Conservation (phyloP, 495 filamentous ascomycete species). For the Daldinia decipiens region DNA sequence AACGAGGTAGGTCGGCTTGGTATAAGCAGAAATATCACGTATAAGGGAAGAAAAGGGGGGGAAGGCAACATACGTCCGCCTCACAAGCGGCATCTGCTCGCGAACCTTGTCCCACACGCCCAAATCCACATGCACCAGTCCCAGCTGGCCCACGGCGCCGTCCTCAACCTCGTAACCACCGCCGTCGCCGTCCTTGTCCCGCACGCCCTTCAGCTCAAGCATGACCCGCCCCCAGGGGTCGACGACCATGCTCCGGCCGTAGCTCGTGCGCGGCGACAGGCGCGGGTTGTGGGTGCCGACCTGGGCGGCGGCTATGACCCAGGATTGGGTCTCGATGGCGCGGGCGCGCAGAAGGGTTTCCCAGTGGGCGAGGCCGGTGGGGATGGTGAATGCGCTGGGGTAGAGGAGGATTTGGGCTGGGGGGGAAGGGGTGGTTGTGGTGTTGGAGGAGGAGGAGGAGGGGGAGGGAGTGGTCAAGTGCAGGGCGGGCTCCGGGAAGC, state of each 20-base stretch:
- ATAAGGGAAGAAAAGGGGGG: neutral
- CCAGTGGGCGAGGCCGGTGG: slow-evolving; percentile 90
- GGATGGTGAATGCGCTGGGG: slow-evolving; percentile 90
- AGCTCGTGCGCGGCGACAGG: slow-evolving; percentile 71
- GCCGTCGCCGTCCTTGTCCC: slow-evolving; percentile 40
- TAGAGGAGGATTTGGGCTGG: slow-evolving; percentile 67
- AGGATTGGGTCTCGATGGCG: slow-evolving; percentile 90
- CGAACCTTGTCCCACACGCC: slow-evolving; percentile 59
- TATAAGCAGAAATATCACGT: neutral
- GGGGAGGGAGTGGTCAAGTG: slow-evolving; percentile 58
- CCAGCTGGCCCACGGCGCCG: slow-evolving; percentile 56
- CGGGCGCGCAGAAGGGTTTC: slow-evolving; percentile 77
- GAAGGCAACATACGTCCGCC: slow-evolving; percentile 52
- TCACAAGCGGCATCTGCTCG: slow-evolving; percentile 70
- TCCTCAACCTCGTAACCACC: slow-evolving; percentile 50
- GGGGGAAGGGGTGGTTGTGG: neutral
- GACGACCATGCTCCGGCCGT: slow-evolving; percentile 89
- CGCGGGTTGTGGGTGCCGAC: slow-evolving; percentile 77
- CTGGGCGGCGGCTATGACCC: slow-evolving; percentile 90
- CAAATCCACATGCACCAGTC: slow-evolving; percentile 59
- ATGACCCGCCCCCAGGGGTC: slow-evolving; percentile 88
- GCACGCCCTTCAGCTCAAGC: slow-evolving; percentile 67
- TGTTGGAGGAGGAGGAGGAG: slow-evolving; percentile 40
- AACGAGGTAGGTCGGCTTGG: neutral
- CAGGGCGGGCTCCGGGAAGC: slow-evolving; percentile 82